phyloP scores from a whole-genome alignment of 2,329 filamentous ascomycete genomes.

The Penicillium brasilianum region DNA sequence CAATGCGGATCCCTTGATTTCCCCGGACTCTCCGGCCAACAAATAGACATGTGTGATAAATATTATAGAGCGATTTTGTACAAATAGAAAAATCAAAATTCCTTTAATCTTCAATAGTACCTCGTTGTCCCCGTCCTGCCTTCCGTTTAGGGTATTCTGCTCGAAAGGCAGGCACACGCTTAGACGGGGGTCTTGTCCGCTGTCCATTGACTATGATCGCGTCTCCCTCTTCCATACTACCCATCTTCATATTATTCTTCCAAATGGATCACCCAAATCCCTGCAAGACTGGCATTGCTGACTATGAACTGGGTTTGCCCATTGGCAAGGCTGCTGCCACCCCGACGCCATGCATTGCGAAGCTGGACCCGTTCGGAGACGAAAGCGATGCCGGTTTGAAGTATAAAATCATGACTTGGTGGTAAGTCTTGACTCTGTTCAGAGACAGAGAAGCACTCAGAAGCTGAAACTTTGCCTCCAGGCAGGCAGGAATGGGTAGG shows the following conservation, averaged over 20 bases:
- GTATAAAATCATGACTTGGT: constrained; percentile 38
- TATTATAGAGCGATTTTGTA: constrained; percentile 35
- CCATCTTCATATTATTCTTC: background rate
- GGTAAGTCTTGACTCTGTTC: constrained; percentile 20
- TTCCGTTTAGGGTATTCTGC: background rate
- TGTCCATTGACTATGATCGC: background rate
- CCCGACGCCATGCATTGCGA: too few species aligned
- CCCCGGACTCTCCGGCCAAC: constrained; percentile 53
- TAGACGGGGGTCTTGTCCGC: background rate
- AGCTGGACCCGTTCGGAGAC: constrained; percentile 33
- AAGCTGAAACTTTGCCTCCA: constrained; percentile 6
- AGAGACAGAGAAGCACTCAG: background rate
- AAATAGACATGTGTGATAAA: constrained; percentile 47
- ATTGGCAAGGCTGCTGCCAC: background rate
- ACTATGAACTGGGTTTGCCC: background rate
- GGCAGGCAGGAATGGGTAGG: constrained; percentile 32
- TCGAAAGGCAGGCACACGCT: constrained; percentile 3
- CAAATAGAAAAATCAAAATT: constrained; percentile 33
- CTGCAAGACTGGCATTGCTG: background rate
- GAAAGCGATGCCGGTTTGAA: constrained; percentile 32
- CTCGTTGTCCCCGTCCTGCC: background rate
- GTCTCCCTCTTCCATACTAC: background rate
- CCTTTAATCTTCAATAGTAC: constrained; percentile 7
- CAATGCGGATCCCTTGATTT: constrained; percentile 43
- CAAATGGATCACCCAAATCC: background rate